Evolutionary conservation across 2,329 filamentous ascomycete species (phyloP), one percentile per base, ranked within the genome.

Genomic region (Gaeumannomyces tritici): DNA sequence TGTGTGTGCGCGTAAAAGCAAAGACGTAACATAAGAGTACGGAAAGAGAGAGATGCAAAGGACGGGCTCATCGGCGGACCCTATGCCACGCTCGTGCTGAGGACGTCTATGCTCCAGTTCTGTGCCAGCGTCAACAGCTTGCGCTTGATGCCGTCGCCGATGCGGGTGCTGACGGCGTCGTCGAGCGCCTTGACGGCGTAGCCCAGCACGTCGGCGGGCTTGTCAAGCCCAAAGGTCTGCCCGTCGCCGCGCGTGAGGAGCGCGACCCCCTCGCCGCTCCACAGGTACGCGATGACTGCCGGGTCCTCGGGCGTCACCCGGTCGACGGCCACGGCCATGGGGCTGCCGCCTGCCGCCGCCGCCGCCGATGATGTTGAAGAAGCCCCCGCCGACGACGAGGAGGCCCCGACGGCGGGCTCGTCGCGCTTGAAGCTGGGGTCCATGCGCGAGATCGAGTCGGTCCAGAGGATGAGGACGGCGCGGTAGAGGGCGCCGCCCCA

Each of bases 401-500:
- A 9, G 2, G n/a, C 31, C 3, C 64, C 65, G 8, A 62, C 61
- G 59, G 66, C 62, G 24, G 61, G 63, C 33, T 67, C 66, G 21
- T 67, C 65, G 15, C 63, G 70, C 64, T 74, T 72, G 66, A 77
- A 74, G 66, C 67, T 70, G 26, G 70, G 69, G 63, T 85, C 80
- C 63, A 81, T 76, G 63, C 79, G 78, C 7, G 64, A 69, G 76
- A 88, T 72, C 66, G 84, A 83, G 66, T 88, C 83, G 2, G 81
- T 78, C 86, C 85, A 89, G 2, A 88, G 75, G 55, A 86, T 80
- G 62, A 89, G 74, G 4, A 80, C 80, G 2, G 81, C 86, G n/a
- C 88, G 84, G 70, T 90, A 90, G 55, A 90, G 76, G 3, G 86
- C 87, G 1, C 80, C 83, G n/a, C 85, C 77, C 87, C 87, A 90